Conservation (phyloP, 768 basidiomycete genomes). For the Thelephora ganbajun region DNA sequence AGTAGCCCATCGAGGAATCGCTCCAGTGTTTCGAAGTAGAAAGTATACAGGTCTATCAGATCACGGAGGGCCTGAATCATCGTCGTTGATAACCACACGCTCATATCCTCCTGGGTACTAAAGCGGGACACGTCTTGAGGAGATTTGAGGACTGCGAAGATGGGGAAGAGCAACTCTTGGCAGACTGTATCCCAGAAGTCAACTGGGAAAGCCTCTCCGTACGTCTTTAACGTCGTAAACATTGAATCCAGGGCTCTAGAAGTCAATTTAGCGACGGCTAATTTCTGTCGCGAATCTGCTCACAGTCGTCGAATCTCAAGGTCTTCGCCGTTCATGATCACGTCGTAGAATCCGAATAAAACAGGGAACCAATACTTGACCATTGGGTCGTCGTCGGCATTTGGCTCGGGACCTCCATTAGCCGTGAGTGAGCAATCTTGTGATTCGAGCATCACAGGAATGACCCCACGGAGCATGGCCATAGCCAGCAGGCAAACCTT, state of each 20-base stretch:
- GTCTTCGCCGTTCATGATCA: slow-evolving; percentile 99
- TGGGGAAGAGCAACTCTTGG: slow-evolving; percentile 93
- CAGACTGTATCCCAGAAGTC: slow-evolving; percentile 99
- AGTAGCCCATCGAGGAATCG: slow-evolving; percentile 86
- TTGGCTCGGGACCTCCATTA: slow-evolving; percentile 8
- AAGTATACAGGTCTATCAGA: slow-evolving; percentile 90
- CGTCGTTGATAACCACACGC: slow-evolving; percentile 96
- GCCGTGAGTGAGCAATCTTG: slow-evolving; percentile 48
- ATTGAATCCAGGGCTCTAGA: slow-evolving; percentile 88
- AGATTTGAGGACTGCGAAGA: slow-evolving; percentile 91
- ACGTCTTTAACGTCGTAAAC: slow-evolving; percentile 84
- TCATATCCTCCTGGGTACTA: slow-evolving; percentile 96
- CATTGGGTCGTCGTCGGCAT: slow-evolving; percentile 59
- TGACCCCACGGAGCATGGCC: slow-evolving; percentile 87
- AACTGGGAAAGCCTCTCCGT: slow-evolving; percentile 72
- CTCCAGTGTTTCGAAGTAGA: slow-evolving; percentile 85
- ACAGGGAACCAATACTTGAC: slow-evolving; percentile 96
- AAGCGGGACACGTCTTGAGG: slow-evolving; percentile 87
- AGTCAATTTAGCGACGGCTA: background rate
- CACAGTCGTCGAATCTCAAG: slow-evolving; percentile 93
- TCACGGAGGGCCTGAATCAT: slow-evolving; percentile 97
- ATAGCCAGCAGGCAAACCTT: slow-evolving; percentile 95
- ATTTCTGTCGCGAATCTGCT: slow-evolving; percentile 18
- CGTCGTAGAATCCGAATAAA: slow-evolving; percentile 96
- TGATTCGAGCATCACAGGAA: slow-evolving; percentile 79